Base-by-base conservation (phyloP, 257 asterid genomes). In the Ocimum tenuiflorum region DNA sequence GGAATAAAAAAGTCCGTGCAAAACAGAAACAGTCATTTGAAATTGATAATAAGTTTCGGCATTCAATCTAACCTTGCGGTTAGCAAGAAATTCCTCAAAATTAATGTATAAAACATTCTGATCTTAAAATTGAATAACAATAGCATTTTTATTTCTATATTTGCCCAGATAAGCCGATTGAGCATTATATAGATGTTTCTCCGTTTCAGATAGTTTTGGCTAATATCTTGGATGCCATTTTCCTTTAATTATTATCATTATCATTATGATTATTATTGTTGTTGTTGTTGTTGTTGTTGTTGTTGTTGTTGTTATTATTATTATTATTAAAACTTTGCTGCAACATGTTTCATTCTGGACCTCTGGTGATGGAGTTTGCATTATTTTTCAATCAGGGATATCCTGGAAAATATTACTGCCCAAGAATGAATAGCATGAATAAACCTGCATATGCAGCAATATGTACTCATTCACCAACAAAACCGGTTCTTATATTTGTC, bases 341-440 rank as follows among this genome's bases (percentile, higher is more conserved):
- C 39, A 12, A 17, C 11, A 63, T 66, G 68, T 57, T 33, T 38
- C 46, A 48, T 60, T n/a, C n/a, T n/a, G n/a, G n/a, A n/a, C n/a
- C n/a, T 66, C 41, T 48, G 64, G 60, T 20, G 23, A 60, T 55
- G 63, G 49, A 48, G 61, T 55, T 69, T 63, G 14, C 52, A 4
- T 65, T 39, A 2, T 57, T 67, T 43, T 55, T 63, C 75, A 50
- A 31, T 78, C 88, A 92, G 99, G 99, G 99, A 65, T 92, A 89
- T 79, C 99, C 99, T 60, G 97, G 99, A 66, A 92, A 92, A 79
- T 92, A 73, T 74, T 92, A 92, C 77, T 92, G 97, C 84, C 99
- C 99, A 68, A 92, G 99, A 82, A 92, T 92, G 99, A 92, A 92
- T 80, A 92, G 99, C 86, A 92, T 92, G 99, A 92, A 92, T 71